These are phyloP conservation scores for Podospora pseudocomata DNA, from an alignment of 495 filamentous ascomycete species.

Conservation along the genomic window DNA sequence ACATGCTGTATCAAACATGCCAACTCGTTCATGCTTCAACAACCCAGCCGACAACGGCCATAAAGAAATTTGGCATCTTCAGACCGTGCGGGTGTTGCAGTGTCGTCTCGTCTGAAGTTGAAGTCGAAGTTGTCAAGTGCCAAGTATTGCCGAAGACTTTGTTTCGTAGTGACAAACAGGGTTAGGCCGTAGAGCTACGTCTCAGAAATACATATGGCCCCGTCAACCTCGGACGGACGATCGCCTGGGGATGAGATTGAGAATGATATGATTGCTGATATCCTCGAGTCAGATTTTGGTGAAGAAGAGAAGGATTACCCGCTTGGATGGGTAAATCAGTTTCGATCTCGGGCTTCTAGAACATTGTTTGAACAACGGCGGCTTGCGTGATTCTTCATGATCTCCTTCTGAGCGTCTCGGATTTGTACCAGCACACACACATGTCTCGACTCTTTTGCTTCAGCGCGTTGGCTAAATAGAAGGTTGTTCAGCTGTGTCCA, in stretches of 20 bases:
- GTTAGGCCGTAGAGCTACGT: slow-evolving; percentile 18
- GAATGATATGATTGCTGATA: neutral
- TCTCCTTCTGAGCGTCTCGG: slow-evolving; percentile 18
- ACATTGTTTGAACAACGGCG: slow-evolving; percentile 12
- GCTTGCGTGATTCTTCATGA: slow-evolving; percentile 13
- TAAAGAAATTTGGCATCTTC: neutral
- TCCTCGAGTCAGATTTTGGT: neutral
- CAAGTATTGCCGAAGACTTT: slow-evolving; percentile 16
- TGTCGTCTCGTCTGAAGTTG: slow-evolving; percentile 11
- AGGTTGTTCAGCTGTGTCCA: neutral
- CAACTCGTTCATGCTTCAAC: neutral
- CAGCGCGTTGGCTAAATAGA: slow-evolving; percentile 6
- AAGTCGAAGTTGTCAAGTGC: slow-evolving; percentile 10
- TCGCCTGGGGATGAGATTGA: neutral
- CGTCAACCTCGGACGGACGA: neutral
- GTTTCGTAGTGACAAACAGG: slow-evolving; percentile 11
- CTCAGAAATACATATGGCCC: slow-evolving; percentile 25
- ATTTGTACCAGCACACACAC: slow-evolving; percentile 11
- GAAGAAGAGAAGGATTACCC: slow-evolving; percentile 5
- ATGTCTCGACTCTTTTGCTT: slow-evolving; percentile 4
- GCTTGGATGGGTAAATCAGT: slow-evolving; percentile 17
- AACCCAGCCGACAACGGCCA: neutral
- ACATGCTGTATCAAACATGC: neutral
- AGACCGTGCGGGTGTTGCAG: neutral
- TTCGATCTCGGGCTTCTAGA: slow-evolving; percentile 15